Conservation (phyloP, 2,329 filamentous ascomycete genomes). For the Penicillium sp. region DNA sequence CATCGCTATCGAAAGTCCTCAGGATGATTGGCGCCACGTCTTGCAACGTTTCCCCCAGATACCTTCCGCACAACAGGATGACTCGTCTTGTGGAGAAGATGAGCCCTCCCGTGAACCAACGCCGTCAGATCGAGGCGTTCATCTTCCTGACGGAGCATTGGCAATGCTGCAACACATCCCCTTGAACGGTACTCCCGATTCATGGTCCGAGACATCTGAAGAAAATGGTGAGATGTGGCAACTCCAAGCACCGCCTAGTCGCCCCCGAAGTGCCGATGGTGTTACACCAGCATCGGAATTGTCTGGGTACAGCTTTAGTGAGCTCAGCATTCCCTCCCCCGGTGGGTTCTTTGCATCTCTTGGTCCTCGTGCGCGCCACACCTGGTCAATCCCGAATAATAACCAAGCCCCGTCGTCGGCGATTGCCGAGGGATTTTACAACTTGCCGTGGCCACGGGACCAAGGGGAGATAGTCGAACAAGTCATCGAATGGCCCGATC, state of each 20-base stretch:
- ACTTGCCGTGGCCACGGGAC: slow-evolving; percentile 64
- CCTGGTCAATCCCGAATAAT: slow-evolving; percentile 64
- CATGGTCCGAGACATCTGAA: slow-evolving; percentile 38
- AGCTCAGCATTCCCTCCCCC: slow-evolving; percentile 82
- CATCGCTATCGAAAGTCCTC: slow-evolving; percentile 35
- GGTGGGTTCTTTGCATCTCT: slow-evolving; percentile 87
- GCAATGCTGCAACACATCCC: slow-evolving; percentile 72
- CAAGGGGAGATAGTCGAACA: slow-evolving; percentile 56
- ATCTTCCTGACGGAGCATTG: slow-evolving; percentile 72
- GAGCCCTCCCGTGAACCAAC: slow-evolving; percentile 23
- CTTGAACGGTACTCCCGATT: slow-evolving; percentile 43
- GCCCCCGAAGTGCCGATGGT: slow-evolving; percentile 41
- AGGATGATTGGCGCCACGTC: slow-evolving; percentile 56
- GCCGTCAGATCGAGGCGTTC: slow-evolving; percentile 52
- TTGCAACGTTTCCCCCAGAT: slow-evolving; percentile 39
- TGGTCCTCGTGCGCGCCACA: slow-evolving; percentile 66
- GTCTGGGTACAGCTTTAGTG: slow-evolving; percentile 67
- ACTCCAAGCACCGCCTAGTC: slow-evolving; percentile 49
- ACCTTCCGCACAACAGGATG: slow-evolving; percentile 24
- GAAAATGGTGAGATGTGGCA: slow-evolving; percentile 59
- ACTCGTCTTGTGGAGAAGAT: slow-evolving; percentile 13
- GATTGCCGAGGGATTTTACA: slow-evolving; percentile 88
- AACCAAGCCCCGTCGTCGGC: slow-evolving; percentile 70
- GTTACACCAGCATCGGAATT: slow-evolving; percentile 50
- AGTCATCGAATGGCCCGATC: slow-evolving; percentile 55